phyloP scores from a whole-genome alignment of 2,329 filamentous ascomycete species.

The Sarocladiaceae sp. region DNA sequence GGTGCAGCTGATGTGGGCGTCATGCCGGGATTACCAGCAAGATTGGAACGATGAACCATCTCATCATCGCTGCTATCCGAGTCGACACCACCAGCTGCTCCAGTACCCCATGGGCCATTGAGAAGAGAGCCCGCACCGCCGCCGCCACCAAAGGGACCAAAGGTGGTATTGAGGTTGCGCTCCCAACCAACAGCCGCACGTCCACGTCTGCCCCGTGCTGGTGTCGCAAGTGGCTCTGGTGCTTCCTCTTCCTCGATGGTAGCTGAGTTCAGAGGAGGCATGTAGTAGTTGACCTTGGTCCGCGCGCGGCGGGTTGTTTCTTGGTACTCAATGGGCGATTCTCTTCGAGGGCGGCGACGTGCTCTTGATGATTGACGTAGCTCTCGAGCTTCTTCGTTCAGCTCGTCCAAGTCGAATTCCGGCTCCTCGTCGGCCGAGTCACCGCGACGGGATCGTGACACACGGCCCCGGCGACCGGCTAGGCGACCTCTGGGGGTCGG shows the following conservation, averaged over 20 bases:
- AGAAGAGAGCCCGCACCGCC: slow-evolving; percentile 66
- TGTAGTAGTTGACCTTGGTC: slow-evolving; percentile 73
- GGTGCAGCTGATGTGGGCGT: slow-evolving; percentile 47
- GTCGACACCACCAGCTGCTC: slow-evolving; percentile 71
- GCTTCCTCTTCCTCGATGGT: slow-evolving; percentile 70
- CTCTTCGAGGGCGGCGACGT: slow-evolving; percentile 42
- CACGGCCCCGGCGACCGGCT: slow-evolving; percentile 35
- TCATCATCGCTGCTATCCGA: slow-evolving; percentile 98
- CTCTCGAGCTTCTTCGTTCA: slow-evolving; percentile 60
- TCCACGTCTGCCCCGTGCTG: slow-evolving; percentile 49
- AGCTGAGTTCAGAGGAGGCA: slow-evolving; percentile 58
- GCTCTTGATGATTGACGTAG: slow-evolving; percentile 48
- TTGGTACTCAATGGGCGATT: slow-evolving; percentile 54
- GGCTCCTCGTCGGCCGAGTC: slow-evolving; percentile 53
- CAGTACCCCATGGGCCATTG: slow-evolving; percentile 66
- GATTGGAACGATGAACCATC: slow-evolving; percentile 54
- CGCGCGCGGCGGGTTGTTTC: slow-evolving; percentile 46
- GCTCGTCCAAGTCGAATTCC: slow-evolving; percentile 55
- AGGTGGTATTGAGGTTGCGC: slow-evolving; percentile 79
- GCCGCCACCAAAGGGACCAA: slow-evolving; percentile 87
- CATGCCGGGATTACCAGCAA: slow-evolving; percentile 55
- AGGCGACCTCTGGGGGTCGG: slow-evolving; percentile 41
- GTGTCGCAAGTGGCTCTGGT: slow-evolving; percentile 60
- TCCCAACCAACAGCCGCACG: slow-evolving; percentile 60
- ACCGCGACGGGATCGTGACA: slow-evolving; percentile 38